phyloP scores from a whole-genome alignment of 1,139 yeast species.

The Suhomyces bribrorum region DNA sequence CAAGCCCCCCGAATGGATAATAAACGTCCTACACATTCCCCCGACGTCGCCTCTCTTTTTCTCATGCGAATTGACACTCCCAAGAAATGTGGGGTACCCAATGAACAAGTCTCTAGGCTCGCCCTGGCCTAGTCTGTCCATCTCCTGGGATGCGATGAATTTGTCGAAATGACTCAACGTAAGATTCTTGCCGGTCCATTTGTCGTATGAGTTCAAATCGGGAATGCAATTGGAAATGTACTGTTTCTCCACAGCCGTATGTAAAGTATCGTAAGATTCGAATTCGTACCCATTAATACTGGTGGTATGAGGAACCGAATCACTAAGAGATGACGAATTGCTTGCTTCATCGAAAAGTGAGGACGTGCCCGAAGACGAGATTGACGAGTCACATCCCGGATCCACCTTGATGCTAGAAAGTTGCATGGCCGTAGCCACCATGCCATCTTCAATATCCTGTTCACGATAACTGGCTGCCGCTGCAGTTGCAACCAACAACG shows the following conservation, averaged over 20 bases:
- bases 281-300: slow-evolving; percentile 24
- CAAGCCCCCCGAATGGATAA: slow-evolving; percentile 37
- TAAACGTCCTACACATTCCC: slow-evolving; percentile 27
- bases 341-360: slow-evolving; percentile 9
- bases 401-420: background rate
- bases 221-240: slow-evolving; percentile 45
- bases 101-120: slow-evolving; percentile 20
- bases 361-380: slow-evolving; percentile 2
- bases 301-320: slow-evolving; percentile 7
- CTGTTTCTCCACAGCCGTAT: slow-evolving; percentile 35
- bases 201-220: slow-evolving; percentile 41
- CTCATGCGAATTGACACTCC: slow-evolving; percentile 18
- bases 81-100: slow-evolving; percentile 18
- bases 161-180: slow-evolving; percentile 34
- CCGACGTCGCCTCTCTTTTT: slow-evolving; percentile 3
- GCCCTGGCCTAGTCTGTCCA: slow-evolving; percentile 9
- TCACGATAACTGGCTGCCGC: slow-evolving; percentile 25
- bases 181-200: slow-evolving; percentile 36
- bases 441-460: background rate
- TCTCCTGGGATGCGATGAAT: slow-evolving; percentile 18
- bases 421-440: background rate
- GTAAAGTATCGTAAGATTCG: slow-evolving; percentile 26
- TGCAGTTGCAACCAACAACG: slow-evolving; percentile 28
- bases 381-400: slow-evolving; percentile 1
- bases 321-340: slow-evolving; percentile 7